Conservation (phyloP, 306 rosid species). For the Fragaria nilgerrensis region DNA sequence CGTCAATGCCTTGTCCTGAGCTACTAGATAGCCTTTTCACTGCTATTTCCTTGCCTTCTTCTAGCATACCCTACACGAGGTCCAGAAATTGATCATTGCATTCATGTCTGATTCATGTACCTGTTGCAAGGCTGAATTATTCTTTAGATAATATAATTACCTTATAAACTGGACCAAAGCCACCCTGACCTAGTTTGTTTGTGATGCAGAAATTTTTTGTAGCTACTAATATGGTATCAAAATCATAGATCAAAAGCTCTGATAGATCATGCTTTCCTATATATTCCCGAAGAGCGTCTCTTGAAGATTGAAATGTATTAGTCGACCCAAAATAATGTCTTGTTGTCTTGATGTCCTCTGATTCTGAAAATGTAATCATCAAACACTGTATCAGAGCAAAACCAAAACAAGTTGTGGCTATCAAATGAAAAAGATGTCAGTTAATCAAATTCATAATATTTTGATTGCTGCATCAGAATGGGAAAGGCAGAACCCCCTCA, state of each 20-base stretch:
- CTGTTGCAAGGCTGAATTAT: neutral
- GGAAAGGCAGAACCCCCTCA: neutral
- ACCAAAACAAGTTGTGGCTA: neutral
- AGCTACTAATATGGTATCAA: conserved; percentile 13
- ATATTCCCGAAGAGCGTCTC: neutral
- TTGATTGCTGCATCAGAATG: neutral
- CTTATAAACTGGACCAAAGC: conserved; percentile 12
- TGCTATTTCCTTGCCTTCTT: conserved; percentile 34
- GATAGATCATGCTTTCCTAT: neutral
- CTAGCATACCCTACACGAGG: conserved; percentile 27
- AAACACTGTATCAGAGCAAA: neutral
- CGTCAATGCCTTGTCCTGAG: conserved; percentile 36
- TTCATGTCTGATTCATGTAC: neutral
- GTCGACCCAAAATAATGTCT: neutral
- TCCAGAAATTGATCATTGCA: neutral
- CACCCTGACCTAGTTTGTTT: conserved; percentile 31
- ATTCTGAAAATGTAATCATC: neutral
- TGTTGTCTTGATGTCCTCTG: neutral
- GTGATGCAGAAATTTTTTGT: conserved; percentile 10
- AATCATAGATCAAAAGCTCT: conserved; percentile 11
- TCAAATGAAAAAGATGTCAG: neutral
- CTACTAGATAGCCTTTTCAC: conserved; percentile 33
- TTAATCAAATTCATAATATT: neutral
- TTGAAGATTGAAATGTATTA: no score
- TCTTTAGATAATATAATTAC: neutral